A percentile compares a stretch with the other conserved stretches of the same genome.
Evolutionary conservation across 1,284 basidiomycete genomes (phyloP).

Genomic region (Prillingera fragicola): DNA sequence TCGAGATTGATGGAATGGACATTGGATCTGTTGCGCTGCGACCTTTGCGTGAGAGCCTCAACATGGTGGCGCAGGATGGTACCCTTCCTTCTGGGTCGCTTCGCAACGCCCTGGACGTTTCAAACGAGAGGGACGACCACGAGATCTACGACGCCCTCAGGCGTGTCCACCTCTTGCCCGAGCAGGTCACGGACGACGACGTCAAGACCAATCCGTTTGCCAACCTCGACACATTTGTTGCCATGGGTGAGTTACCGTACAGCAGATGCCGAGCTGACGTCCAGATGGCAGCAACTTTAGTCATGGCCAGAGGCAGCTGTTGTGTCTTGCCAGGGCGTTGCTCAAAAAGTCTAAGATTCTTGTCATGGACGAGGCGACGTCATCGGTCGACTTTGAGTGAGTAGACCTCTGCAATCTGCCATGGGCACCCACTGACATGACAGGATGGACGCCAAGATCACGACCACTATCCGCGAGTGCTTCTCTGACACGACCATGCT

Average conservation of each 20-base stretch:
- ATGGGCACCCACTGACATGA: not conserved
- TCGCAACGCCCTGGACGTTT: conserved; percentile 59
- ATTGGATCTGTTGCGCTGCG: conserved; percentile 57
- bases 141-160: conserved; percentile 56
- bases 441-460: conserved; percentile 66
- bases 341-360: conserved; percentile 66
- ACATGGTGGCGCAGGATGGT: conserved; percentile 52
- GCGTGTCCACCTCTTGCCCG: conserved; percentile 54
- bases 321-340: conserved; percentile 66
- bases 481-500: conserved; percentile 61
- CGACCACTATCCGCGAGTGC: conserved; percentile 65
- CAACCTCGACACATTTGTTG: conserved; percentile 53
- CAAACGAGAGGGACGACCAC: conserved; percentile 47
- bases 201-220: conserved; percentile 51
- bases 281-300: conserved; percentile 61
- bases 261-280: conserved; percentile 10
- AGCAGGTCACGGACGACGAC: conserved; percentile 49
- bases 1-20: conserved; percentile 66
- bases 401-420: conserved; percentile 7
- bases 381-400: conserved; percentile 70
- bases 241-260: conserved; percentile 19
- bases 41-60: conserved; percentile 58
- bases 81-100: conserved; percentile 53
- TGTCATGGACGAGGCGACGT: conserved; percentile 57
- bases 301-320: conserved; percentile 70